Percentiles rank a stretch among this genome's conserved stretches.
Conservation (phyloP, 2,329 filamentous ascomycete genomes). For the Zalaria sp. region DNA sequence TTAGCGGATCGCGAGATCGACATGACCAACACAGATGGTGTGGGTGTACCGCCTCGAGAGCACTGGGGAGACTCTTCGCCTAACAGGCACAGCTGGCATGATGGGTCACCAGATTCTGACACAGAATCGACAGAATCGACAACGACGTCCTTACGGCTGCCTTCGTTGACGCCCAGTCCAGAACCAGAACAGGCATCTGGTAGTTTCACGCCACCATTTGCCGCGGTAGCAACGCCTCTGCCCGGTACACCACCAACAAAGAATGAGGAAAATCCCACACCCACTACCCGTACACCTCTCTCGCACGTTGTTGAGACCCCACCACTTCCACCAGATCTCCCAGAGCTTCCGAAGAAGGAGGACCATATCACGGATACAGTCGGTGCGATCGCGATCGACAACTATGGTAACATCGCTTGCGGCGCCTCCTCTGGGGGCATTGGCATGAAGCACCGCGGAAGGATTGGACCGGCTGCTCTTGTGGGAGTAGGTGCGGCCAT, state of each 20-base stretch:
- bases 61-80: not conserved
- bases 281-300: not conserved
- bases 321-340: not conserved
- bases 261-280: not conserved
- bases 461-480: conserved; percentile 81
- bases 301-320: not conserved
- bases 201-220: not conserved
- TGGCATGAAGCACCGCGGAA: conserved; percentile 91
- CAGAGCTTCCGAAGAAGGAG: conserved; percentile 7
- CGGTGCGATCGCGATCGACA: conserved; percentile 86
- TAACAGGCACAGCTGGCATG: conserved; percentile 13
- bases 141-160: conserved; percentile 12
- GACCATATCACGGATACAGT: conserved; percentile 84
- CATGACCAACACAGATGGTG: too few species aligned
- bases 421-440: conserved; percentile 95
- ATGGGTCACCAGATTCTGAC: conserved; percentile 24
- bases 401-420: conserved; percentile 74
- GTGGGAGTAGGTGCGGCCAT: conserved; percentile 86
- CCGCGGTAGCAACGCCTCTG: not conserved
- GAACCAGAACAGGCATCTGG: not conserved
- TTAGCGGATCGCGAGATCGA: too few species aligned
- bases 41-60: conserved; percentile 9
- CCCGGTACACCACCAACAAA: not conserved
- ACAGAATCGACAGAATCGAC: conserved; percentile 8
- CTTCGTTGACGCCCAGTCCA: conserved; percentile 12